These are phyloP conservation scores for Yamadazyma taylorii DNA, from an alignment of 1,139 yeast genomes.

Conservation along the genomic window DNA sequence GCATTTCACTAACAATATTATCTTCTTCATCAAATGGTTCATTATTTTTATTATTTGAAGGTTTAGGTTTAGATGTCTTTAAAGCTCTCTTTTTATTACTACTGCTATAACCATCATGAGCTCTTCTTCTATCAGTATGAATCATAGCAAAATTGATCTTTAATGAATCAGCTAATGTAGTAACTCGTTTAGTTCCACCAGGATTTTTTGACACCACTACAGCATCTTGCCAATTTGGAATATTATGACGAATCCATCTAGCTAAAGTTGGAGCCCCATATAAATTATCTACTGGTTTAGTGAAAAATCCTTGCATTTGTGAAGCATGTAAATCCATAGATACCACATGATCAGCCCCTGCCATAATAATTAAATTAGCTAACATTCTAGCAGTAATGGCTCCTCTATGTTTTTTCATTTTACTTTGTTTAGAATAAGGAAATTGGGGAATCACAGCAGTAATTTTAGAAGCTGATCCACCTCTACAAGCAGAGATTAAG, in stretches of 20 bases:
- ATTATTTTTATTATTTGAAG: constrained; percentile 23
- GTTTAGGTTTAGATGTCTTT: constrained; percentile 21
- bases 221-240: constrained; percentile 76
- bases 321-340: constrained; percentile 98
- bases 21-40: constrained; percentile 59
- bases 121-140: constrained; percentile 94
- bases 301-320: constrained; percentile 98
- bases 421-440: constrained; percentile 95
- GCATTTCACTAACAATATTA: constrained; percentile 78
- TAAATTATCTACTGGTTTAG: constrained; percentile 94
- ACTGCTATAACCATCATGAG: constrained; percentile 62
- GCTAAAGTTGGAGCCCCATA: constrained; percentile 97
- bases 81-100: constrained; percentile 37
- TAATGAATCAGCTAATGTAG: constrained; percentile 92
- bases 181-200: constrained; percentile 97
- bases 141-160: constrained; percentile 98
- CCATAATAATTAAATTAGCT: constrained; percentile 92
- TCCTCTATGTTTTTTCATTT: constrained; percentile 98
- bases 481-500: constrained; percentile 91
- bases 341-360: constrained; percentile 98
- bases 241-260: constrained; percentile 91
- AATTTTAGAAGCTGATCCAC: constrained; percentile 95
- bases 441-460: constrained; percentile 98
- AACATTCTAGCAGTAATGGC: constrained; percentile 99
- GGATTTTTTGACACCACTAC: constrained; percentile 95